A percentile compares a stretch with the other conserved stretches of the same genome.
Conservation (phyloP, 2,329 filamentous ascomycete genomes). For the Conoideocrella luteorostrata region DNA sequence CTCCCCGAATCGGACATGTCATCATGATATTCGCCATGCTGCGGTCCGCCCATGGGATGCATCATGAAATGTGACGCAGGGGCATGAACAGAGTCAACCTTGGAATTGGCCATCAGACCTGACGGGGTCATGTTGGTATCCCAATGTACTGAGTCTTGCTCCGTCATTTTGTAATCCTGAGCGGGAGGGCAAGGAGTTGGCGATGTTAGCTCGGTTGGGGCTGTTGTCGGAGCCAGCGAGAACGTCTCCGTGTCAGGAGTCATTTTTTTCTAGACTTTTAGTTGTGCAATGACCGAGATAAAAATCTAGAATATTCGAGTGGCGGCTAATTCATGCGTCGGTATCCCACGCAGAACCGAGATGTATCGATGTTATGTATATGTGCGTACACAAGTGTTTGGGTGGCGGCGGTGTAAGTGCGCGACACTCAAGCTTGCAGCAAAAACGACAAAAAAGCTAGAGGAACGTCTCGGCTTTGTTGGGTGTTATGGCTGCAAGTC, state of each 20-base stretch:
- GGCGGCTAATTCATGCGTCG: too few species aligned
- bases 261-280: constrained; percentile 14
- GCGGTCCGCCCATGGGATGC: constrained; percentile 3
- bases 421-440: too few species aligned
- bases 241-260: constrained; percentile 27
- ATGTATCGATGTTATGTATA: too few species aligned
- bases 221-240: constrained; percentile 25
- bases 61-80: background rate
- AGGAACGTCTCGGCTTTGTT: too few species aligned
- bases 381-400: too few species aligned
- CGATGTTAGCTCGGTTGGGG: constrained; percentile 23
- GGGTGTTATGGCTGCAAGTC: too few species aligned
- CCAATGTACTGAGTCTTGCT: constrained; percentile 19
- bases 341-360: too few species aligned
- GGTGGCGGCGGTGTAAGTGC: too few species aligned
- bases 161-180: constrained; percentile 10
- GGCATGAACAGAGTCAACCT: background rate
- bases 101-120: constrained; percentile 5
- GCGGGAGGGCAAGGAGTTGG: constrained; percentile 17
- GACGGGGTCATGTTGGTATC: constrained; percentile 22
- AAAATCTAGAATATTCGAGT: too few species aligned
- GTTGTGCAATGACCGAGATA: background rate
- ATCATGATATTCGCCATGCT: constrained; percentile 7
- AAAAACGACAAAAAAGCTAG: too few species aligned
- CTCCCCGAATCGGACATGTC: constrained; percentile 12